A percentile compares a stretch with the other conserved stretches of the same genome.
Evolutionary conservation across 2,329 filamentous ascomycete species (phyloP).

Genomic region (Tympanopsis confertula): DNA sequence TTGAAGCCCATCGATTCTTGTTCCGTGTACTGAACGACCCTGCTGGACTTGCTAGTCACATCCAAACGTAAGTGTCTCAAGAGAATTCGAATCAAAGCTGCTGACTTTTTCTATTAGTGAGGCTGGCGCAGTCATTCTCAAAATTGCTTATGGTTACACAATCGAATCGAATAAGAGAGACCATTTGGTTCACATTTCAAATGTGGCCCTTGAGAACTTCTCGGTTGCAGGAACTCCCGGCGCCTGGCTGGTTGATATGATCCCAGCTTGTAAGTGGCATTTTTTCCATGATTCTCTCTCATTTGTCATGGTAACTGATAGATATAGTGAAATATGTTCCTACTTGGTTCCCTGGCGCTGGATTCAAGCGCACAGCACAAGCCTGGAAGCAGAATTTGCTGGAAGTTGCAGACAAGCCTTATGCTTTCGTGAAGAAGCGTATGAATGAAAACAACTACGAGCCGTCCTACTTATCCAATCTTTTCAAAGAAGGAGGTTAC

Average conservation of each 20-base stretch:
- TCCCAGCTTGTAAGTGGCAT: slow-evolving; percentile 24
- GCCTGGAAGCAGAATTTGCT: slow-evolving; percentile 17
- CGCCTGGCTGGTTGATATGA: slow-evolving; percentile 29
- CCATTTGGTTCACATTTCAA: slow-evolving; percentile 27
- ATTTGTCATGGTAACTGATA: slow-evolving; percentile 2
- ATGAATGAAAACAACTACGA: slow-evolving; percentile 16
- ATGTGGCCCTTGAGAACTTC: slow-evolving; percentile 25
- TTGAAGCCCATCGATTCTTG: slow-evolving; percentile 29
- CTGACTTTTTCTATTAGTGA: slow-evolving; percentile 12
- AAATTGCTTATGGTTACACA: slow-evolving; percentile 32
- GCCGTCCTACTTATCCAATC: slow-evolving; percentile 25
- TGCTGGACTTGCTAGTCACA: slow-evolving; percentile 22
- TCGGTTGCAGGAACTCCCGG: slow-evolving; percentile 25
- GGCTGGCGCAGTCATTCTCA: slow-evolving; percentile 26
- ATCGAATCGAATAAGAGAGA: slow-evolving; percentile 23
- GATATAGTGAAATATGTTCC: slow-evolving; percentile 23
- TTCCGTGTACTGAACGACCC: slow-evolving; percentile 25
- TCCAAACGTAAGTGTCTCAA: slow-evolving; percentile 21
- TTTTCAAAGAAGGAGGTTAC: slow-evolving; percentile 15
- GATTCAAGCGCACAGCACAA: slow-evolving; percentile 27
- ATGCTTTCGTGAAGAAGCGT: slow-evolving; percentile 26
- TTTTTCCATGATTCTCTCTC: neutral
- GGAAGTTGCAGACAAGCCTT: slow-evolving; percentile 23
- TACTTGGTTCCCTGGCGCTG: slow-evolving; percentile 29
- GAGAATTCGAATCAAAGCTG: slow-evolving; percentile 1